Evolutionary conservation across 192 early-diverging fungal species (phyloP).

Genomic region (Umbelopsis ramanniana): DNA sequence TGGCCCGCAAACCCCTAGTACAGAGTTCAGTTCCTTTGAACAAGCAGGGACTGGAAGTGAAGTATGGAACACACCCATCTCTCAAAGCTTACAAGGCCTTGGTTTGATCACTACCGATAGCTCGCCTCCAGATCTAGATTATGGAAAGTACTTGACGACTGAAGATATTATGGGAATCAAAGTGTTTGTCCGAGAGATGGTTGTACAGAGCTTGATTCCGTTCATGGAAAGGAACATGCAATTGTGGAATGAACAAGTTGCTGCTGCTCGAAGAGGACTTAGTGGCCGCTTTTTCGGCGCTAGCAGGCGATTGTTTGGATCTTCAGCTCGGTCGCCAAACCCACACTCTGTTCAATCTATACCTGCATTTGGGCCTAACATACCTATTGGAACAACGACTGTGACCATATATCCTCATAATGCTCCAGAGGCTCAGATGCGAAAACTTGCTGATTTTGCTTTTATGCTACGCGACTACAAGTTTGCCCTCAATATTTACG

Average conservation of each 20-base stretch:
- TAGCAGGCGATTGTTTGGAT: conserved; percentile 83
- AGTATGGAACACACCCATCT: conserved; percentile 14
- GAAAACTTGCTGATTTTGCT: conserved; percentile 92
- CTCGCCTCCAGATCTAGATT: conserved; percentile 38
- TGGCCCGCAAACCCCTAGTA: conserved; percentile 15
- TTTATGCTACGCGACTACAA: conserved; percentile 97
- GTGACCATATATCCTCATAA: conserved; percentile 52
- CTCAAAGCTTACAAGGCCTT: conserved; percentile 13
- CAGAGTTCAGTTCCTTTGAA: conserved; percentile 1
- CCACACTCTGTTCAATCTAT: conserved; percentile 48
- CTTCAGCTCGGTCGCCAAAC: conserved; percentile 45
- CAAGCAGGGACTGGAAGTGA: conserved; percentile 9
- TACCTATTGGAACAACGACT: conserved; percentile 35
- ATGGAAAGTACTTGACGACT: conserved; percentile 57
- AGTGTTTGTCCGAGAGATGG: conserved; percentile 57
- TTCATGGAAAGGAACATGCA: conserved; percentile 89
- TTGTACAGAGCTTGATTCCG: conserved; percentile 79
- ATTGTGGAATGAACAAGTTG: conserved; percentile 92
- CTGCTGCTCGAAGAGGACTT: conserved; percentile 82
- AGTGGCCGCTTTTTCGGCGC: conserved; percentile 89
- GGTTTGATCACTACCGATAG: conserved; percentile 5
- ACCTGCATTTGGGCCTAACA: conserved; percentile 39
- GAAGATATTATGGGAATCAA: conserved; percentile 60
- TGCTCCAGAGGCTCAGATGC: conserved; percentile 91
- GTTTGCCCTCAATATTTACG: conserved; percentile 89